Base-by-base conservation (phyloP, 148 eudicot species). In the Heliamphora exappendiculata region DNA sequence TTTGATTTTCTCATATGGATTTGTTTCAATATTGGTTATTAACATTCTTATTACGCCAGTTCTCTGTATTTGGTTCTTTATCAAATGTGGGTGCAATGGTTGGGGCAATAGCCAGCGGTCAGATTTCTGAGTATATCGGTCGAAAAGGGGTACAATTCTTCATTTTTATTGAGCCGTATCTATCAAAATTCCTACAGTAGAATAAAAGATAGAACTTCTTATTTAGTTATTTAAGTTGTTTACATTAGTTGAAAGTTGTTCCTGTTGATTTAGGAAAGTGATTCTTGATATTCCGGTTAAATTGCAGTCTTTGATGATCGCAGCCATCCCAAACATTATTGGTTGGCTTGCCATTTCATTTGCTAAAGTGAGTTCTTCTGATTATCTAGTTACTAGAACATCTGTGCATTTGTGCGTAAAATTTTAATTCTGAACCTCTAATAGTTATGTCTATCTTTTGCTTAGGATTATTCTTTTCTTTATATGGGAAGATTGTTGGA, bases 51-150 rank as follows among this genome's bases (percentile, higher is more conserved):
- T 76, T 66, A 44, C 63, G 33, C 29, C 92, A 95, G 97, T 95
- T 85, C 79, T 95, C 99, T 37, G 74, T 87, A 76, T 95, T 95
- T 78, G 99, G 96, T 78, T 95, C 97, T 26, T 82, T 95, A 76
- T 89, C 94, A 5, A 95, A 95, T 73, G 99, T 95, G 79, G 99
- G 99, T 72, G 97, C 99, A 49, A 95, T 95, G 99, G 97, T 95
- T 83, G 99, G 99, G 26, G 99, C 99, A 74, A 88, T 93, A 74
- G 89, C 96, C 3, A 95, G 99, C 54, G 99, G 99, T 76, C 99
- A 95, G 82, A 95, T 95, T 80, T 81, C 99, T 3, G 99, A 95
- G 87, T 93, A 95, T 78, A 88, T 95, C 50, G 99, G 99, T 58
- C 88, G 99, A 63, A 95, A 95, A 88, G 94, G 94, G 90, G 94